These are phyloP conservation scores for Aschersonia sp. DNA, from an alignment of 2,329 filamentous ascomycete genomes.

Conservation along the genomic window DNA sequence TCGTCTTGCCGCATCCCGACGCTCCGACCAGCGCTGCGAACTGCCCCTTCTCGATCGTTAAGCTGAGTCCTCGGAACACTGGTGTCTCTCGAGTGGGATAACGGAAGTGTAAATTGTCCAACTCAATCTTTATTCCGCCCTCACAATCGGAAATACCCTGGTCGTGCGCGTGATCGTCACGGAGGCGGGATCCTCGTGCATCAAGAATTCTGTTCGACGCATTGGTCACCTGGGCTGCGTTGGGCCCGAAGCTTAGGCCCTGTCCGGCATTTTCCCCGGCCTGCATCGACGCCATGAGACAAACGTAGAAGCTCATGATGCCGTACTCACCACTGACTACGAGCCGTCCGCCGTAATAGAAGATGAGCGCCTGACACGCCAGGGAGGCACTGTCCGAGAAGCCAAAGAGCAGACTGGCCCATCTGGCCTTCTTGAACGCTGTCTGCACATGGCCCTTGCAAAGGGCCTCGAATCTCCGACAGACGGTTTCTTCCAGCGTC, in stretches of 20 bases:
- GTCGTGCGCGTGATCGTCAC: constrained; percentile 14
- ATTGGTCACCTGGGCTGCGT: constrained; percentile 42
- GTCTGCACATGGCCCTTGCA: constrained; percentile 41
- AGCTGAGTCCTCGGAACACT: constrained; percentile 45
- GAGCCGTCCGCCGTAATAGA: constrained; percentile 53
- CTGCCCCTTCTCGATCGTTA: constrained; percentile 53
- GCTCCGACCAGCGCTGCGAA: constrained; percentile 59
- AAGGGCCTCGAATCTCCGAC: constrained; percentile 43
- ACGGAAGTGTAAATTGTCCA: constrained; percentile 42
- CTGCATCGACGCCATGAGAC: constrained; percentile 52
- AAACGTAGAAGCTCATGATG: constrained; percentile 34
- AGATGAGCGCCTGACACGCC: constrained; percentile 46
- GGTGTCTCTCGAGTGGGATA: constrained; percentile 43
- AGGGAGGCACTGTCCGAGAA: constrained; percentile 54
- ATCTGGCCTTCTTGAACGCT: constrained; percentile 47
- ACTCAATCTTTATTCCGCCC: constrained; percentile 40
- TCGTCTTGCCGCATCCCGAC: constrained; percentile 60
- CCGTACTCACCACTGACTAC: constrained; percentile 34
- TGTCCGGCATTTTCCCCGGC: constrained; percentile 54
- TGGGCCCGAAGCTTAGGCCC: constrained; percentile 53
- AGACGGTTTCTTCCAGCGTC: constrained; percentile 54
- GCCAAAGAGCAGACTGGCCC: constrained; percentile 51
- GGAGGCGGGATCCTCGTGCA: constrained; percentile 28
- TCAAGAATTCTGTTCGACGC: constrained; percentile 46
- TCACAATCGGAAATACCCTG: constrained; percentile 27